Percentiles rank a stretch among this genome's conserved stretches.
phyloP scores from a whole-genome alignment of 148 eudicot genomes.

The Spergularia bocconei region DNA sequence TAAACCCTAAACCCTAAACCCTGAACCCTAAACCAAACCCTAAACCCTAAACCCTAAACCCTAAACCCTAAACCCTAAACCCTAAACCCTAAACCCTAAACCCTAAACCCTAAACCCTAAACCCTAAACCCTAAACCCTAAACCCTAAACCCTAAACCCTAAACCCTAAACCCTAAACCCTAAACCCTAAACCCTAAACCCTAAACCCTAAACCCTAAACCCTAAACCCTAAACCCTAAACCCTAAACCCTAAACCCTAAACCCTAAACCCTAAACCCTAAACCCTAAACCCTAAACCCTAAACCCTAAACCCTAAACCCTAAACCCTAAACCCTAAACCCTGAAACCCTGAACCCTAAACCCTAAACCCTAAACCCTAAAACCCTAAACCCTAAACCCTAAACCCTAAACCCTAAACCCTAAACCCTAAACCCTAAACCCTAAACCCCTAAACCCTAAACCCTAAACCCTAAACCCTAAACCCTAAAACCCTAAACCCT shows the following conservation, averaged over 20 bases:
- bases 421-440: too few species aligned
- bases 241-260: constrained; percentile 26
- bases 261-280: constrained; percentile 26
- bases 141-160: constrained; percentile 14
- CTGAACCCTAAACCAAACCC: constrained; percentile 24
- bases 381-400: constrained; percentile 31
- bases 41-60: constrained; percentile 24
- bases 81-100: constrained; percentile 20
- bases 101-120: constrained; percentile 9
- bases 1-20: constrained; percentile 23
- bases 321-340: constrained; percentile 25
- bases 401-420: too few species aligned
- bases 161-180: constrained; percentile 23
- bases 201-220: constrained; percentile 24
- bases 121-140: constrained; percentile 20
- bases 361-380: constrained; percentile 26
- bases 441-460: too few species aligned
- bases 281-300: constrained; percentile 25
- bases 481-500: too few species aligned
- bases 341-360: constrained; percentile 23
- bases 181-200: constrained; percentile 23
- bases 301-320: constrained; percentile 29
- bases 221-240: constrained; percentile 16
- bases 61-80: constrained; percentile 26
- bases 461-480: too few species aligned